Evolutionary conservation across 352 stramenopile genomes (phyloP).

Genomic region (Globisporangium echinulatum): DNA sequence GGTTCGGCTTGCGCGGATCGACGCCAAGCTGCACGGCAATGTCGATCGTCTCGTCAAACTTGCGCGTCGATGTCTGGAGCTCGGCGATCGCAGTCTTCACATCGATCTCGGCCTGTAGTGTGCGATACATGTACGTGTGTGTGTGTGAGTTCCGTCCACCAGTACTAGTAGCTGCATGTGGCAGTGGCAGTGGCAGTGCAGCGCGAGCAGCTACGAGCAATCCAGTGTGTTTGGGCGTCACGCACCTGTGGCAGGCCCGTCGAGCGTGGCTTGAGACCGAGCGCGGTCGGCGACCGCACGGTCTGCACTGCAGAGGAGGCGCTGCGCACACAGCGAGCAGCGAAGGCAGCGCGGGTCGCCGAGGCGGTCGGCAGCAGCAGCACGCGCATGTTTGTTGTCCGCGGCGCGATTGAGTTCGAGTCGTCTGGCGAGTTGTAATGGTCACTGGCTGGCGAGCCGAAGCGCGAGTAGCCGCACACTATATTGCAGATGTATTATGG

Average conservation of each 20-base stretch:
- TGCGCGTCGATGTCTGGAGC: conserved; percentile 62
- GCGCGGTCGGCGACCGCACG: conserved; percentile 52
- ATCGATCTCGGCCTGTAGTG: conserved; percentile 42
- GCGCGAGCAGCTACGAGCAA: too few species aligned
- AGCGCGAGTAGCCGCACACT: too few species aligned
- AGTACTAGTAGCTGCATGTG: too few species aligned
- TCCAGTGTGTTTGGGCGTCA: not conserved
- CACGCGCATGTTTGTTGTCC: conserved; percentile 27
- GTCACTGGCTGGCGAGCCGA: too few species aligned
- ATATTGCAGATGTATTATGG: too few species aligned
- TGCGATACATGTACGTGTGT: not conserved
- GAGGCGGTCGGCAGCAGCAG: conserved; percentile 25
- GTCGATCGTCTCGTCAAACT: conserved; percentile 87
- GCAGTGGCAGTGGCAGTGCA: too few species aligned
- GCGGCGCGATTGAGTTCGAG: not conserved
- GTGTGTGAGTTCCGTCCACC: not conserved
- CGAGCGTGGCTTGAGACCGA: conserved; percentile 57
- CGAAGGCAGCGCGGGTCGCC: conserved; percentile 20
- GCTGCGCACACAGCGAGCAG: conserved; percentile 35
- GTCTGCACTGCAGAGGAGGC: conserved; percentile 19
- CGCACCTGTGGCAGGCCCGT: conserved; percentile 45
- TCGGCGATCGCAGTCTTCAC: conserved; percentile 45
- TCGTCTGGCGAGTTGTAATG: too few species aligned
- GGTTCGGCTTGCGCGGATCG: conserved; percentile 84
- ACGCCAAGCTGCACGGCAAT: conserved; percentile 81